Evolutionary conservation across 2,329 filamentous ascomycete species (phyloP).

Genomic region (Trichoderma oligosporum): DNA sequence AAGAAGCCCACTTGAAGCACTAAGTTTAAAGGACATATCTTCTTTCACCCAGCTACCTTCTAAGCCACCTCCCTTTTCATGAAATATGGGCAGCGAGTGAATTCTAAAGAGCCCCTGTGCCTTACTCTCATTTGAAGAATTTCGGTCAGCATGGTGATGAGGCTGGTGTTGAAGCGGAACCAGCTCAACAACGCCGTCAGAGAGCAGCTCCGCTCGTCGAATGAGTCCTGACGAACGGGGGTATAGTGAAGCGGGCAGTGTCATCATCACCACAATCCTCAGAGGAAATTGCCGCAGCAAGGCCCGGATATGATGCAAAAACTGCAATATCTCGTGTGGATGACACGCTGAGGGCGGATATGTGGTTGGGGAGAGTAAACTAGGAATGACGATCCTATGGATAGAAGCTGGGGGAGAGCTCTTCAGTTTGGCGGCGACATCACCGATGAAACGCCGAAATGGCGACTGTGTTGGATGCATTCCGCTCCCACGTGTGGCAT

Average conservation of each 20-base stretch:
- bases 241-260: slow-evolving; percentile 75
- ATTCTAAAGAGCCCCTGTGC: slow-evolving; percentile 83
- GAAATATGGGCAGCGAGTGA: slow-evolving; percentile 76
- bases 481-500: slow-evolving; percentile 46
- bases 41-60: slow-evolving; percentile 67
- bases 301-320: slow-evolving; percentile 73
- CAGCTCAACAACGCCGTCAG: slow-evolving; percentile 83
- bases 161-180: slow-evolving; percentile 60
- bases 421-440: slow-evolving; percentile 53
- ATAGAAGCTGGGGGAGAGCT: slow-evolving; percentile 57
- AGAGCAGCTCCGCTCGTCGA: slow-evolving; percentile 80
- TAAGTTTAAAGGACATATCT: slow-evolving; percentile 87
- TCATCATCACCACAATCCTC: slow-evolving; percentile 68
- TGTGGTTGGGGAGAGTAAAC: slow-evolving; percentile 77
- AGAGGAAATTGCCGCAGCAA: slow-evolving; percentile 65
- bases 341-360: slow-evolving; percentile 67
- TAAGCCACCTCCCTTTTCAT: slow-evolving; percentile 81
- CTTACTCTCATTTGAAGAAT: slow-evolving; percentile 58
- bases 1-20: slow-evolving; percentile 71
- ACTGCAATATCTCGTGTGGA: slow-evolving; percentile 72
- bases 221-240: slow-evolving; percentile 71
- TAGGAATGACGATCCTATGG: slow-evolving; percentile 82
- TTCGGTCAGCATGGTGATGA: slow-evolving; percentile 46
- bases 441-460: slow-evolving; percentile 61
- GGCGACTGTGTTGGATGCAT: slow-evolving; percentile 26